Conservation (phyloP, 2,329 filamentous ascomycete genomes). For the Fusarium secorum region DNA sequence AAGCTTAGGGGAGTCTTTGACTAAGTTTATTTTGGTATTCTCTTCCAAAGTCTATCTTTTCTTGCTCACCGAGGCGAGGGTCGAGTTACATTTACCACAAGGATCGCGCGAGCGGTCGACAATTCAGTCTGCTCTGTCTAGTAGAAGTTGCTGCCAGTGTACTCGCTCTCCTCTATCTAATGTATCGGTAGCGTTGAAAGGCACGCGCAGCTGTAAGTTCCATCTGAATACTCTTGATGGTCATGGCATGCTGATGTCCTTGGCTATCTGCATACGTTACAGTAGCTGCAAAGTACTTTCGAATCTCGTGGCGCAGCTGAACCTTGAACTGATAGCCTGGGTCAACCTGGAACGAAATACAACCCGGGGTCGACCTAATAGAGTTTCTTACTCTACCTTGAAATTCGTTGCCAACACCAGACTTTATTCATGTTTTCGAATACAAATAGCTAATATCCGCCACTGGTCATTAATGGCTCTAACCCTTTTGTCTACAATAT, state of each 20-base stretch:
- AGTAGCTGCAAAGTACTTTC: background rate
- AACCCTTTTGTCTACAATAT: constrained; percentile 21
- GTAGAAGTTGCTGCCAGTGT: background rate
- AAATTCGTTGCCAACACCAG: background rate
- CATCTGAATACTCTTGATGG: background rate
- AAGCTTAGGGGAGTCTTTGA: background rate
- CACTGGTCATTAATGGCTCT: constrained; percentile 4
- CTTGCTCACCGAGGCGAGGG: background rate
- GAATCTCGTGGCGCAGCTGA: background rate
- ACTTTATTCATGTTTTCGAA: background rate
- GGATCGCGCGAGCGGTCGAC: background rate
- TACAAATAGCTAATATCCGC: background rate
- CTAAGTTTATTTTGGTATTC: background rate
- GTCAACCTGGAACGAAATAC: background rate
- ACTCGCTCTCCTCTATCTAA: background rate
- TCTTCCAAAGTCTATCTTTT: background rate
- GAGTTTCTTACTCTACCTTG: background rate
- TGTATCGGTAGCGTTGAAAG: background rate
- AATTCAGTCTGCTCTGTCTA: background rate
- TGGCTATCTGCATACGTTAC: background rate
- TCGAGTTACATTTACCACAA: background rate
- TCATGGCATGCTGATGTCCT: background rate
- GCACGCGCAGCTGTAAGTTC: background rate
- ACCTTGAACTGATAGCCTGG: background rate
- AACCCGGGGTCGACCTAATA: background rate